Evolutionary conservation across 208 protist genomes (phyloP), one percentile per base, ranked within the genome.

Genomic region (Trypanosoma platydactyli): DNA sequence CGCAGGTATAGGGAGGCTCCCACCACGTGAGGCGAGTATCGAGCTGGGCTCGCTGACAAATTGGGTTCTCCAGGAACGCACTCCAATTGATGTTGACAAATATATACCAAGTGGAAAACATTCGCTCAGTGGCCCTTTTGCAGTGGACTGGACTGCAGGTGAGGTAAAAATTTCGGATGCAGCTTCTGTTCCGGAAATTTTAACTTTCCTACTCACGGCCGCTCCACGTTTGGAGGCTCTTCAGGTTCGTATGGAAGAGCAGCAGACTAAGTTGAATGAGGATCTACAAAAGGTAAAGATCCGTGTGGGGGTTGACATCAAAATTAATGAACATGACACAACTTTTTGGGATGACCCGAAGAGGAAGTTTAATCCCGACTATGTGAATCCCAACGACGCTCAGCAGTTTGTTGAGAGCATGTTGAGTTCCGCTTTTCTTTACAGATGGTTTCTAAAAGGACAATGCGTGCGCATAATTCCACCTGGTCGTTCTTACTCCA

Each of bases 121-220:
- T 13, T 29, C 25, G 42, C 35, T 30, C 20, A 60, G 75, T 16
- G 77, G 83, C 45, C 77, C 90, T 6, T 97, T 95, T 71, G 68
- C 71, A 41, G 88, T 96, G 0, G 89, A 95, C 65, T 96, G 88
- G 86, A 77, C 76, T n/a, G 73, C 90, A 1, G 92, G 92, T 0
- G 81, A 83, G n/a, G 92, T 92, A 5, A 81, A 84, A 48, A 81
- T 97, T 30, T 58, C 95, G 25, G 92, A 97, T 77, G 92, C 88
- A 5, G 87, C 88, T 11, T 94, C 88, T 18, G 77, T 89, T 44
- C 86, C 92, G 55, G 90, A 97, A 33, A 74, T 96, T 64, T 68
- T 96, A 7, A 91, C 84, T 1, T 97, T 97, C 85, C 64, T 97
- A 13, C 68, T 71, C 0, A 92, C 86, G 6, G 81, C 87, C 12